Evolutionary conservation across 1,284 basidiomycete species (phyloP).

Genomic region (Sanghuangporus weigelae): DNA sequence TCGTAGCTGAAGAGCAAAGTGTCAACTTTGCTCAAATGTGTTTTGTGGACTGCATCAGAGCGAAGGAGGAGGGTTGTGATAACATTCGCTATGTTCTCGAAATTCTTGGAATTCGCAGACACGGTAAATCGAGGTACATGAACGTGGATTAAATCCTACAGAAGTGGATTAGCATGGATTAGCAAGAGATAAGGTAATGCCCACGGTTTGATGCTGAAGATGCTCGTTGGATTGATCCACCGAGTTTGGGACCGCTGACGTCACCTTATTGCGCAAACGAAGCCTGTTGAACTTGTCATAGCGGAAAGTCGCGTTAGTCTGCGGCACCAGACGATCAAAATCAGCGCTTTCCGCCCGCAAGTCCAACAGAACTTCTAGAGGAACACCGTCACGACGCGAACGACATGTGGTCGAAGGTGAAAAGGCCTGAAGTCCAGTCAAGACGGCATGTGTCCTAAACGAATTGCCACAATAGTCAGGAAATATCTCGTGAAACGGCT

Average conservation of each 20-base stretch:
- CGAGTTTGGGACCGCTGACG: constrained; percentile 39
- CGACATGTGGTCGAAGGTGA: constrained; percentile 53
- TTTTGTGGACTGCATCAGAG: constrained; percentile 81
- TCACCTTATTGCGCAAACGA: constrained; percentile 71
- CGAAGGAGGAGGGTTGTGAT: constrained; percentile 87
- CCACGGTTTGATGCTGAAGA: constrained; percentile 75
- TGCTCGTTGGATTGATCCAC: constrained; percentile 50
- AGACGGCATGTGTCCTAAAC: constrained; percentile 63
- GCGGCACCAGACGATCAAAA: constrained; percentile 88
- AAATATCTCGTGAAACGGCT: not conserved
- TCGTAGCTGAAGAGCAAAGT: constrained; percentile 88
- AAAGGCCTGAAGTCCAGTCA: constrained; percentile 86
- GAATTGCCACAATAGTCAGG: not conserved
- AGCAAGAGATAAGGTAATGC: constrained; percentile 19
- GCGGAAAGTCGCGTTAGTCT: constrained; percentile 81
- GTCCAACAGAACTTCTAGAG: constrained; percentile 87
- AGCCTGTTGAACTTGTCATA: constrained; percentile 96
- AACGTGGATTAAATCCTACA: constrained; percentile 76
- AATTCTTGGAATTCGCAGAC: constrained; percentile 84
- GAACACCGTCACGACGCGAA: constrained; percentile 53
- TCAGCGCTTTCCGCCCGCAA: constrained; percentile 74
- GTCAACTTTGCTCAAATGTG: constrained; percentile 73
- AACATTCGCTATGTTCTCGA: constrained; percentile 83
- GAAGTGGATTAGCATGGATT: constrained; percentile 1
- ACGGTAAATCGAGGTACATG: constrained; percentile 85